Base-by-base conservation (phyloP, 2,329 filamentous ascomycete genomes). In the Monosporascus sp. region DNA sequence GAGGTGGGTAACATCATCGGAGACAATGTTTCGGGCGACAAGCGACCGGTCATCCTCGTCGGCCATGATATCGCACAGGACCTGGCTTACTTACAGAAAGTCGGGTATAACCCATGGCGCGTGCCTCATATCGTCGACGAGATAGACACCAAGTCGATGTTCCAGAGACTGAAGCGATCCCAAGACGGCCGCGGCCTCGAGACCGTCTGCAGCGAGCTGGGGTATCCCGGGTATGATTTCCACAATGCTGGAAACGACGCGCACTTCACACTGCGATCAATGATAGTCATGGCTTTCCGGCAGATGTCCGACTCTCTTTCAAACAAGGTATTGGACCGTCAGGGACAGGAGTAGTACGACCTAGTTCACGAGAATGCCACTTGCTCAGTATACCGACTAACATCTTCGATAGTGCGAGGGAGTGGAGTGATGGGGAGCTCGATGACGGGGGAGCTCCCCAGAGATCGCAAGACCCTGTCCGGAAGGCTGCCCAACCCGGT, bases 201-300 rank as follows among this genome's bases (percentile, higher is more conserved):
- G 0, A 73, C 62, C 6, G 76, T 95, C 16, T 79, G 96, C 24
- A 64, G 70, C 6, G 78, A 86, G 6, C 74, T 96, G 27, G 81
- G 80, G 3, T 81, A 95, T 8, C 62, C 72, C 0, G 81, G 77
- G 43, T 81, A 76, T 69, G 77, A 88, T 61, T 75, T 93, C n/a
- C 91, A 96, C 70, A 96, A 96, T 64, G 91, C 86, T 0, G 85
- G 91, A 2, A 96, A 96, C 59, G 91, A 96, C 66, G 91, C 91
- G 0, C 80, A 85, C 1, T 94, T 88, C 66, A 93, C 90, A 0
- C 71, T 96, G 57, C 84, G 86, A 56, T 87, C 84, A 7, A 81
- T 94, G 77, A 68, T 96, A 7, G 82, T 74, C 5, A 80, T 90
- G 55, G 78, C 76, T 38, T 83, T 60, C 66, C 70, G 45, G 70